Evolutionary conservation across 345 rosid genomes (phyloP).

Genomic region (Arabis alpina): DNA sequence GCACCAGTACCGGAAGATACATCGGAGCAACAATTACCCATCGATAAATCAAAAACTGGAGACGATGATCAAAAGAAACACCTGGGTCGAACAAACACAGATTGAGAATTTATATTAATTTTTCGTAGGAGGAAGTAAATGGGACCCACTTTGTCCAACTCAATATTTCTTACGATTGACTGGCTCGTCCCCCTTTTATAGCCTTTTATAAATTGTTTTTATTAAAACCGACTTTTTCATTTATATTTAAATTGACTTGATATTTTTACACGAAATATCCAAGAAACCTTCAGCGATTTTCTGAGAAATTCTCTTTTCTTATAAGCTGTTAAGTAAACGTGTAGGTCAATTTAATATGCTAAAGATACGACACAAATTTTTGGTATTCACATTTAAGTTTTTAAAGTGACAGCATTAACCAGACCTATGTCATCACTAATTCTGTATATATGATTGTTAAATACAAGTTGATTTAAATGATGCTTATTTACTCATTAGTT

Average conservation of each 20-base stretch:
- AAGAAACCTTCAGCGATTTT: conserved; percentile 13
- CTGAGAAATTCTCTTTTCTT: conserved; percentile 14
- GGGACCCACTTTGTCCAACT: conserved; percentile 30
- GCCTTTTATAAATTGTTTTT: background rate
- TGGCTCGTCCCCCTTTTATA: conserved; percentile 1
- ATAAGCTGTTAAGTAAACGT: background rate
- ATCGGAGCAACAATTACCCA: conserved; percentile 71
- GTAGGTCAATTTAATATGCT: background rate
- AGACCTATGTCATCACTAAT: background rate
- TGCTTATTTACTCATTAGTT: conserved; percentile 2
- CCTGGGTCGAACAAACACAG: conserved; percentile 16
- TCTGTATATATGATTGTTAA: background rate
- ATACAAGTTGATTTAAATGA: background rate
- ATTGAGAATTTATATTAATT: background rate
- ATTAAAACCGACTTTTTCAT: background rate
- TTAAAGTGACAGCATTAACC: background rate
- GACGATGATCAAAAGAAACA: conserved; percentile 6
- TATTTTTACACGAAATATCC: conserved; percentile 30
- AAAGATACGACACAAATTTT: no score
- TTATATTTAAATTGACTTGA: conserved; percentile 10
- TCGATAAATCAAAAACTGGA: conserved; percentile 22
- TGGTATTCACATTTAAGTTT: no score
- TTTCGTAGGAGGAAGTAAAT: background rate
- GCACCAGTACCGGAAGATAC: conserved; percentile 67
- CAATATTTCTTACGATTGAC: background rate